Conservation (phyloP, 1,284 basidiomycete genomes). For the Cutaneotrichosporon cutaneum region DNA sequence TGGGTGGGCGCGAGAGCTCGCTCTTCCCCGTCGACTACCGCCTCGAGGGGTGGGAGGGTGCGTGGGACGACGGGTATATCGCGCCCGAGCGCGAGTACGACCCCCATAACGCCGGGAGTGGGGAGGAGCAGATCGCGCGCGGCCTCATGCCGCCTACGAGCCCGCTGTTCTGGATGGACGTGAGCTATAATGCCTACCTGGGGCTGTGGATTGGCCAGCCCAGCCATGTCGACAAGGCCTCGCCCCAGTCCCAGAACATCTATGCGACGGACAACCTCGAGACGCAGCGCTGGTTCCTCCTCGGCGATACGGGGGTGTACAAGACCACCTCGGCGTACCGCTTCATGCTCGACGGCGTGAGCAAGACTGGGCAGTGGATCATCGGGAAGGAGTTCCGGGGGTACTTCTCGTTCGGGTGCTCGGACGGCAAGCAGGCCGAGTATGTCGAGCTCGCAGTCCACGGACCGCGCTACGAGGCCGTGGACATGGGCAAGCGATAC, state of each 20-base stretch:
- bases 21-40: constrained; percentile 11
- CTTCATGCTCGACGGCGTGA: constrained; percentile 16
- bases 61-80: constrained; percentile 10
- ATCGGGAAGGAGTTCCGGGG: constrained; percentile 15
- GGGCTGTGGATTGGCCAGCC: constrained; percentile 23
- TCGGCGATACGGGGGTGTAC: constrained; percentile 23
- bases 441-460: constrained; percentile 18
- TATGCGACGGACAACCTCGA: constrained; percentile 17
- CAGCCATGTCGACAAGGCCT: constrained; percentile 14
- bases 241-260: constrained; percentile 13
- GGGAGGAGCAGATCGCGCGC: constrained; percentile 5
- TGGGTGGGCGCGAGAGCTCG: constrained; percentile 17
- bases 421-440: constrained; percentile 11
- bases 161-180: constrained; percentile 22
- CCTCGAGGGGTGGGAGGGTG: neutral
- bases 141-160: constrained; percentile 11
- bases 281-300: constrained; percentile 14
- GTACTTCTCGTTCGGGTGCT: constrained; percentile 23
- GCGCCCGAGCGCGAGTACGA: constrained; percentile 13
- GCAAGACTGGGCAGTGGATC: constrained; percentile 7
- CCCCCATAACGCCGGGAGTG: constrained; percentile 8
- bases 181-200: constrained; percentile 19
- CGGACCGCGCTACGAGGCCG: neutral
- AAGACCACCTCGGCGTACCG: constrained; percentile 18
- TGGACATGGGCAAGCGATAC: constrained; percentile 12